Evolutionary conservation across 2,329 filamentous ascomycete genomes (phyloP).

Genomic region (Fusarium sp.): DNA sequence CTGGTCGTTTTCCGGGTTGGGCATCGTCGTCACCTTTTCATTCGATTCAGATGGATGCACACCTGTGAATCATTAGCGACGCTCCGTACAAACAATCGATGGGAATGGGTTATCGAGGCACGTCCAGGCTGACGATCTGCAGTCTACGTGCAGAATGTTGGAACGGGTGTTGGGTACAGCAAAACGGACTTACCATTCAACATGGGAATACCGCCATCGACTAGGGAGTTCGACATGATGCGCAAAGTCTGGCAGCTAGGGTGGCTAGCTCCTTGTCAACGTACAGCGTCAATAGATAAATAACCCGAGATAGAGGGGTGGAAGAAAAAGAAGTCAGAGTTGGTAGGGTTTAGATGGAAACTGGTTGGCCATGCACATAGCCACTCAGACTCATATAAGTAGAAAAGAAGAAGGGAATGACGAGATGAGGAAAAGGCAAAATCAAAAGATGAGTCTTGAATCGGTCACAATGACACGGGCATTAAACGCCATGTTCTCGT

Average conservation of each 20-base stretch:
- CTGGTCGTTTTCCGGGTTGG: slow-evolving; percentile 35
- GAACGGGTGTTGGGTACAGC: not conserved
- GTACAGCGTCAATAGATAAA: slow-evolving; percentile 3
- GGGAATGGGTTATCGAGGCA: not conserved
- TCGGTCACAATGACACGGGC: slow-evolving; percentile 28
- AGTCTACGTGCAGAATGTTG: not conserved
- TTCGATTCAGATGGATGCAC: slow-evolving; percentile 19
- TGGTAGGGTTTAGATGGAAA: slow-evolving; percentile 9
- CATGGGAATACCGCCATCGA: slow-evolving; percentile 12
- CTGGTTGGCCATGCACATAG: slow-evolving; percentile 13
- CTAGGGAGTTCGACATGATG: slow-evolving; percentile 36
- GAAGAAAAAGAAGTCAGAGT: slow-evolving; percentile 8
- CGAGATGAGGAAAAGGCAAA: slow-evolving; percentile 6
- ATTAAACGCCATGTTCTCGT: slow-evolving; percentile 35
- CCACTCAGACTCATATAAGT: slow-evolving; percentile 28
- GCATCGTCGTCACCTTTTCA: slow-evolving; percentile 43
- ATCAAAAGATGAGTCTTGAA: slow-evolving; percentile 21
- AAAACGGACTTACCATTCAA: slow-evolving; percentile 40
- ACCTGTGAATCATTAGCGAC: slow-evolving; percentile 29
- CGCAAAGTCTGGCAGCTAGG: not conserved
- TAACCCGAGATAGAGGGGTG: slow-evolving; percentile 18
- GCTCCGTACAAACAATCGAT: not conserved
- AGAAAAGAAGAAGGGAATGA: slow-evolving; percentile 2
- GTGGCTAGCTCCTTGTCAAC: not conserved
- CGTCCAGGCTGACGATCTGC: not conserved